Evolutionary conservation across 331 rosid genomes (phyloP), one percentile per base, ranked within the genome.

Genomic region (Ulmus americana): DNA sequence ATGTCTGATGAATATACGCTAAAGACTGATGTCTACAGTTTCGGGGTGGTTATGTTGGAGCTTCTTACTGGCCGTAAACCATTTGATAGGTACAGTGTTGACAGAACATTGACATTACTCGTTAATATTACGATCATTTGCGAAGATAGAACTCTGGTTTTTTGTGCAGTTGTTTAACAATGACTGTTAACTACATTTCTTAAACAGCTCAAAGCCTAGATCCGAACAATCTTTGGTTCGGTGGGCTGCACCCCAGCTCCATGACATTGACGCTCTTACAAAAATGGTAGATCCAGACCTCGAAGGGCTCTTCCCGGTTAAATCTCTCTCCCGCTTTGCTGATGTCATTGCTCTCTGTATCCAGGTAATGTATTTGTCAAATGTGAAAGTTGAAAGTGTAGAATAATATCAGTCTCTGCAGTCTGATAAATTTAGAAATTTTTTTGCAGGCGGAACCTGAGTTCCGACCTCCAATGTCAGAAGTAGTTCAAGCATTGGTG

Each of bases 161-260:
- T 70, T 73, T 35, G 14, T 54, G 53, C 39, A 45, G 48, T 43
- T 49, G 28, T 71, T 69, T 70, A 22, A 53, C 43, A 54, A 39
- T 61, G 56, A 58, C 35, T 59, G 15, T 71, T 75, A 70, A 70
- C 45, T 70, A 70, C 42, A 40, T 64, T 67, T 65, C 13, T 13
- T 65, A 35, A 28, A 71, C 84, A 94, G 99, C 82, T 79, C 86
- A 57, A 94, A 82, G 80, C 70, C 90, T 56, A 84, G 99, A 71
- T 78, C 80, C 16, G 99, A 94, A 71, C 99, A 94, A 65, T 88
- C 95, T 47, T 80, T 94, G 79, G 99, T 87, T 78, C 79, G 95
- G 64, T 94, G 99, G 99, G 97, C 99, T 39, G 85, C 95, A 10
- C 99, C 99, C 67, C 99, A 94, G 80, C 96, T 94, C 51, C 99